Percentiles rank a stretch among this genome's conserved stretches.
These are phyloP conservation scores for Gautieria morchelliformis DNA, from an alignment of 768 basidiomycete genomes.

Conservation along the genomic window DNA sequence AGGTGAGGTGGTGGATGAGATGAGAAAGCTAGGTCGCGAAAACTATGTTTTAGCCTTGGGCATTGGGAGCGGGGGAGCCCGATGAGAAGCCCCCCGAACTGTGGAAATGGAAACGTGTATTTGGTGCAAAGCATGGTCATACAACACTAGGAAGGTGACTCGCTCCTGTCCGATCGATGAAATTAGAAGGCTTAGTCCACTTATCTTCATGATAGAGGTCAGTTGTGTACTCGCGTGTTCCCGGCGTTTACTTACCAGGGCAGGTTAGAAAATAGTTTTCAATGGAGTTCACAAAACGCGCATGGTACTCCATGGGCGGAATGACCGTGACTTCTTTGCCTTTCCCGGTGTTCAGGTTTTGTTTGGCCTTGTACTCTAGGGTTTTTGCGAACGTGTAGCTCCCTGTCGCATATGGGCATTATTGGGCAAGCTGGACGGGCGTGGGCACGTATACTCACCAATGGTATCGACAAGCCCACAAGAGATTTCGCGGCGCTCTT, in stretches of 20 bases:
- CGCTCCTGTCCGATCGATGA: background rate
- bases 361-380: conserved; percentile 78
- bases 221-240: background rate
- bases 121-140: background rate
- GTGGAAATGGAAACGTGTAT: too few relatives aligned
- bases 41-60: conserved; percentile 53
- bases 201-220: conserved; percentile 20
- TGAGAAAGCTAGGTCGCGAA: conserved; percentile 48
- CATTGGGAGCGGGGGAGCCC: conserved; percentile 34
- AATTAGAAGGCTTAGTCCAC: conserved; percentile 24
- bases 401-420: conserved; percentile 28
- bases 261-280: conserved; percentile 71
- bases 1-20: conserved; percentile 58
- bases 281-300: conserved; percentile 63
- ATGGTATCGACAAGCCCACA: conserved; percentile 83
- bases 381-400: conserved; percentile 84
- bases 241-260: conserved; percentile 38
- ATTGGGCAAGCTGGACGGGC: background rate
- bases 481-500: conserved; percentile 53
- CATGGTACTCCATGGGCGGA: conserved; percentile 71
- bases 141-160: conserved; percentile 2
- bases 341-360: conserved; percentile 41
- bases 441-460: conserved; percentile 26
- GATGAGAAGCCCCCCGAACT: too few relatives aligned
- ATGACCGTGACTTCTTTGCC: conserved; percentile 73